phyloP scores from a whole-genome alignment of 73 alveolate species.

The Tetrahymena elliotti region DNA sequence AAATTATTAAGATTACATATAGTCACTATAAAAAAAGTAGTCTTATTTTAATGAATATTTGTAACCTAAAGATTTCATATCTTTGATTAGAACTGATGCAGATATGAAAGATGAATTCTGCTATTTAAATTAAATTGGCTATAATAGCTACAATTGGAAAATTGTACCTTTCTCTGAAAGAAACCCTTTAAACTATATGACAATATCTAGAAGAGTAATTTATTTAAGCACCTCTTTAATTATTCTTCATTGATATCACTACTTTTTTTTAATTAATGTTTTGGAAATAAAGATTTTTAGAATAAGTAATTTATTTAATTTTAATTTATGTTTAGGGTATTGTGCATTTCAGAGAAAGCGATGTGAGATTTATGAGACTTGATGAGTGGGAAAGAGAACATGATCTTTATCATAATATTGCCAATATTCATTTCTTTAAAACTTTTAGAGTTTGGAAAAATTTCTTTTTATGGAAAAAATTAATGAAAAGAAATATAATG shows the following conservation, averaged over 20 bases:
- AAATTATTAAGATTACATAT: not conserved
- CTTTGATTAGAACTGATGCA: conserved; percentile 62
- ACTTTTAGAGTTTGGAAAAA: conserved; percentile 68
- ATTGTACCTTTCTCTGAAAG: conserved; percentile 69
- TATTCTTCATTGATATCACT: no score
- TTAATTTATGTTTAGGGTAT: conserved; percentile 51
- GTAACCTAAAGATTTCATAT: conserved; percentile 74
- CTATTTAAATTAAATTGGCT: conserved; percentile 63
- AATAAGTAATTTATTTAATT: not conserved
- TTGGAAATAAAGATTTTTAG: no score
- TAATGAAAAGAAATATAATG: conserved; percentile 70
- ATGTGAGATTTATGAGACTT: conserved; percentile 59
- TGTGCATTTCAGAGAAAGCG: conserved; percentile 64
- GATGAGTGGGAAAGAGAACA: conserved; percentile 83
- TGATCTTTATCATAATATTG: conserved; percentile 47
- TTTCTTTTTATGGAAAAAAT: conserved; percentile 78
- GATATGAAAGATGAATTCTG: conserved; percentile 72
- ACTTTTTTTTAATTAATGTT: no score
- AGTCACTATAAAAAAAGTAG: not conserved
- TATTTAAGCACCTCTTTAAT: no score
- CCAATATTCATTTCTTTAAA: conserved; percentile 61
- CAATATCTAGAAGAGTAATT: conserved; percentile 58
- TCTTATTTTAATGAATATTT: conserved; percentile 12
- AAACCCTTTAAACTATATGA: conserved; percentile 64
- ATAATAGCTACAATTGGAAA: conserved; percentile 72